Evolutionary conservation across 176 grass and related monocot species (phyloP).

Genomic region (Bromus sterilis): DNA sequence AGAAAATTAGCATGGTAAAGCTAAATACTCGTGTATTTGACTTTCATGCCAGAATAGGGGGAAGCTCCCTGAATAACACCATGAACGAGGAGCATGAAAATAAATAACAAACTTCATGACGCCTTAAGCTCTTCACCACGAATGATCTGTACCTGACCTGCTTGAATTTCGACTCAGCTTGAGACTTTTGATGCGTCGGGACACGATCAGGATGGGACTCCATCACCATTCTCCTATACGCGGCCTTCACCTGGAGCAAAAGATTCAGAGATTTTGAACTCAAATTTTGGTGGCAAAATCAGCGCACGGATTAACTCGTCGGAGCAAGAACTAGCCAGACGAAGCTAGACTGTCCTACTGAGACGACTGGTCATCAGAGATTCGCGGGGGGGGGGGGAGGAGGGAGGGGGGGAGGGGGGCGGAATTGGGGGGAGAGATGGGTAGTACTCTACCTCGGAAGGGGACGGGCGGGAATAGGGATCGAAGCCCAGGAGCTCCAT

Average conservation of each 20-base stretch:
- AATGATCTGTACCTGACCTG: slow-evolving; percentile 34
- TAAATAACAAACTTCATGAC: background rate
- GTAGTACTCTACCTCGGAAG: slow-evolving; percentile 58
- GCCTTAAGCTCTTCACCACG: background rate
- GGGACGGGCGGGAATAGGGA: slow-evolving; percentile 45
- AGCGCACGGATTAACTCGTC: background rate
- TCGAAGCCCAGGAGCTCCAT: slow-evolving; percentile 63
- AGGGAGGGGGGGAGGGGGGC: background rate
- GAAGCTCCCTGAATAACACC: background rate
- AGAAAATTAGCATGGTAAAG: background rate
- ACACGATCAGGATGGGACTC: slow-evolving; percentile 70
- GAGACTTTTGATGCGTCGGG: slow-evolving; percentile 54
- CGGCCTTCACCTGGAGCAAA: slow-evolving; percentile 64
- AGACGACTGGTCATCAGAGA: background rate
- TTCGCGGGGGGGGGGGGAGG: background rate
- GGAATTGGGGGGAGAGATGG: background rate
- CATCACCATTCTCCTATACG: slow-evolving; percentile 69
- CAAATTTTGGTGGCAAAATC: background rate
- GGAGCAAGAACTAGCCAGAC: background rate
- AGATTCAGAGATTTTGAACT: background rate
- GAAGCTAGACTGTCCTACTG: background rate
- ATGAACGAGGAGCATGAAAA: background rate
- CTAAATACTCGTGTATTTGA: background rate
- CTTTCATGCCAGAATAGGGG: background rate
- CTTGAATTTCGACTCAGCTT: slow-evolving; percentile 76